These are phyloP conservation scores for Parastagonospora nodorum DNA, from an alignment of 2,329 filamentous ascomycete genomes.

Conservation along the genomic window DNA sequence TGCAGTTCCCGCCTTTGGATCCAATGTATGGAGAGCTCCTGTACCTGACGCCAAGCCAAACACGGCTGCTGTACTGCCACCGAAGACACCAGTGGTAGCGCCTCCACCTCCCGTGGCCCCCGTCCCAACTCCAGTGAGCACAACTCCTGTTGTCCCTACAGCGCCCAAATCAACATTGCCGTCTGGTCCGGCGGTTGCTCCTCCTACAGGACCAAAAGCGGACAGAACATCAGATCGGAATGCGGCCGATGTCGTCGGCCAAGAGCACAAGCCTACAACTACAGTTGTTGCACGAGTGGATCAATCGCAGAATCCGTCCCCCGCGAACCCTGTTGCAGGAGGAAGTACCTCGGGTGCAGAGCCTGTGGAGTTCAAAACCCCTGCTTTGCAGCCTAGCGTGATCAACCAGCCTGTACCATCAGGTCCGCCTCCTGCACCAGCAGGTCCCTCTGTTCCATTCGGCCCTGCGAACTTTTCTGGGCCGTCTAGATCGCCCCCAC, in stretches of 20 bases:
- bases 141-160: conserved; percentile 17
- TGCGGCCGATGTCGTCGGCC: conserved; percentile 19
- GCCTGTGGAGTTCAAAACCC: conserved; percentile 9
- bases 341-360: conserved; percentile 1
- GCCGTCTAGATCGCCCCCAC: conserved; percentile 34
- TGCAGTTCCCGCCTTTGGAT: conserved; percentile 62
- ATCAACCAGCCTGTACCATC: conserved; percentile 7
- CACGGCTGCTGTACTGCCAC: conserved; percentile 24
- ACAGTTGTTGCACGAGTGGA: conserved; percentile 23
- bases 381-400: conserved; percentile 7
- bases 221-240: conserved; percentile 39
- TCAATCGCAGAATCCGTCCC: conserved; percentile 19
- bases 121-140: conserved; percentile 19
- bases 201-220: conserved; percentile 50
- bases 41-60: conserved; percentile 41
- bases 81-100: conserved; percentile 32
- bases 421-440: conserved; percentile 5
- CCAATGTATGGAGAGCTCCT: conserved; percentile 51
- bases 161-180: conserved; percentile 45
- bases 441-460: conserved; percentile 9
- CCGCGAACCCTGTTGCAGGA: conserved; percentile 13
- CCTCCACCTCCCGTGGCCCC: conserved; percentile 25
- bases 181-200: conserved; percentile 38
- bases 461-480: conserved; percentile 4
- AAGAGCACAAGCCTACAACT: conserved; percentile 22